Conservation (phyloP, 23 red algal species). For the Pyropia yezoensis region DNA sequence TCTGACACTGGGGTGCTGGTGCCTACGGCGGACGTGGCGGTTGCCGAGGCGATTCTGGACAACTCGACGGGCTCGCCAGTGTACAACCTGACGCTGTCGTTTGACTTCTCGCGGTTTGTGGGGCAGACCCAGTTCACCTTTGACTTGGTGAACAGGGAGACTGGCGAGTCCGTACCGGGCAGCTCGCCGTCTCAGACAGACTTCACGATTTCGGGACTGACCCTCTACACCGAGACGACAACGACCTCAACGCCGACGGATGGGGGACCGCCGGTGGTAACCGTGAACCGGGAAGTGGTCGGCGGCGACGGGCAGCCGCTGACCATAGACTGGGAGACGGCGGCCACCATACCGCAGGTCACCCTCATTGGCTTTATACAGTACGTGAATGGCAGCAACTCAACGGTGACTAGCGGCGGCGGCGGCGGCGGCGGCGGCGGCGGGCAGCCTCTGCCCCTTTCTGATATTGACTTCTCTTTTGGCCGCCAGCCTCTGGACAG, state of each 20-base stretch:
- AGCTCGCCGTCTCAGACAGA: slow-evolving; percentile 16
- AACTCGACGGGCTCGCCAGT: slow-evolving; percentile 2
- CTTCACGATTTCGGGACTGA: slow-evolving; percentile 18
- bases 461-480: no score
- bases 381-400: slow-evolving; percentile 38
- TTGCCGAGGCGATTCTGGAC: slow-evolving; percentile 7
- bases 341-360: not conserved
- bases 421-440: no score
- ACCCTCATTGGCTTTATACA: slow-evolving; percentile 35
- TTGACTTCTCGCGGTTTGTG: slow-evolving; percentile 36
- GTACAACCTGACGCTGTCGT: slow-evolving; percentile 33
- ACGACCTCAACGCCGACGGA: slow-evolving; percentile 5
- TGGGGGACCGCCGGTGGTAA: slow-evolving; percentile 12
- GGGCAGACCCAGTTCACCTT: slow-evolving; percentile 21
- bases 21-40: no score
- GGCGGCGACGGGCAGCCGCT: no score
- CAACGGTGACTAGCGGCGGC: slow-evolving; percentile 17
- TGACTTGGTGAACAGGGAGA: slow-evolving; percentile 12
- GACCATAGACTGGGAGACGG: not conserved
- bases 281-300: not conserved
- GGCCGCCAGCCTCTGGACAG: not conserved
- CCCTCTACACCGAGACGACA: slow-evolving; percentile 12
- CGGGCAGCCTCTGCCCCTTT: no score
- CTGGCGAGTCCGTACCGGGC: slow-evolving; percentile 5
- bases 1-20: no score